A percentile compares a stretch with the other conserved stretches of the same genome.
phyloP scores from a whole-genome alignment of 257 asterid genomes.

The Capsicum chinense region DNA sequence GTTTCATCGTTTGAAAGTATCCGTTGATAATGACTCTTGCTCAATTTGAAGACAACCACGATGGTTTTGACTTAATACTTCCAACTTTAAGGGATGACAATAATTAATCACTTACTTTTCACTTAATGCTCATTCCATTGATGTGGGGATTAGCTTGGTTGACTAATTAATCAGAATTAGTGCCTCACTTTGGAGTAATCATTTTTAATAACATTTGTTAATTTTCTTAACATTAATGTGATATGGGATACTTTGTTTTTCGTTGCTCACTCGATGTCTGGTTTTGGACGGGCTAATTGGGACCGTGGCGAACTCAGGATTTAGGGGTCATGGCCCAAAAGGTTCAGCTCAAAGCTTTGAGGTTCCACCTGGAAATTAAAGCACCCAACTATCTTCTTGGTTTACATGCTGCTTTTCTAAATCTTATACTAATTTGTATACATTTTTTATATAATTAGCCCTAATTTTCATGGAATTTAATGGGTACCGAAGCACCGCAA shows the following conservation, averaged over 20 bases:
- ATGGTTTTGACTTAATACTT: background rate
- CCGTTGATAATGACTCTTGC: conserved; percentile 31
- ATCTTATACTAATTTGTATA: no score
- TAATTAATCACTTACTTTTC: conserved; percentile 3
- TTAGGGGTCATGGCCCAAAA: no score
- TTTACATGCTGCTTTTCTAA: no score
- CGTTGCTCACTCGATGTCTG: background rate
- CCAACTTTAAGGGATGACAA: background rate
- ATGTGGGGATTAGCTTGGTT: conserved; percentile 19
- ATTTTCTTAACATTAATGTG: background rate
- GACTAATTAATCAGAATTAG: conserved; percentile 24
- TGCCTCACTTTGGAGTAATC: conserved; percentile 3
- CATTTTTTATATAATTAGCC: no score
- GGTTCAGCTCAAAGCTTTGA: no score
- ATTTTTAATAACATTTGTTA: background rate
- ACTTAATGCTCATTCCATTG: conserved; percentile 24
- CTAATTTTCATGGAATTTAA: no score
- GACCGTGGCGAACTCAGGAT: no score
- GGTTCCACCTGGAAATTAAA: no score
- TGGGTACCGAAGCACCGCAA: no score
- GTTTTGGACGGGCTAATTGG: background rate
- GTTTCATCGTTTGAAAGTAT: conserved; percentile 32
- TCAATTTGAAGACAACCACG: conserved; percentile 32
- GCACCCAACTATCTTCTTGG: no score
- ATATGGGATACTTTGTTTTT: background rate